Conservation (phyloP, 2,329 filamentous ascomycete genomes). For the Ophiostoma piceae region DNA sequence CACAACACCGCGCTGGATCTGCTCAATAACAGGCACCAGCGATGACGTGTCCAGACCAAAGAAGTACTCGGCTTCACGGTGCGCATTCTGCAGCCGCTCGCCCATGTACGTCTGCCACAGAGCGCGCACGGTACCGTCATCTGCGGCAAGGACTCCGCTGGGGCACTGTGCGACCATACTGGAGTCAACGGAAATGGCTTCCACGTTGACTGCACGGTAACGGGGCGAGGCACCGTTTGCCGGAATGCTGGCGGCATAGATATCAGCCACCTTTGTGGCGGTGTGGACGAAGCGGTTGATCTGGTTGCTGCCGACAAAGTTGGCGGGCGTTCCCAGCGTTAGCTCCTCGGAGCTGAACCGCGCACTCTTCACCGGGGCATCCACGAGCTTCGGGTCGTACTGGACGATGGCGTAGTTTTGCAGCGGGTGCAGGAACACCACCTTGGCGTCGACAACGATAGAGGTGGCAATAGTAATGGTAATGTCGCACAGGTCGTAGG, state of each 20-base stretch:
- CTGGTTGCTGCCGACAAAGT: slow-evolving; percentile 97
- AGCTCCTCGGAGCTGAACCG: slow-evolving; percentile 75
- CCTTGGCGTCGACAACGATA: slow-evolving; percentile 87
- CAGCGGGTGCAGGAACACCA: slow-evolving; percentile 90
- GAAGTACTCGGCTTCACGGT: slow-evolving; percentile 94
- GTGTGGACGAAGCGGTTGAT: slow-evolving; percentile 90
- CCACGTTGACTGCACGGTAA: slow-evolving; percentile 91
- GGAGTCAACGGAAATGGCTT: slow-evolving; percentile 95
- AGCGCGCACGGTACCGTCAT: slow-evolving; percentile 89
- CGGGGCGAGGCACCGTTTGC: slow-evolving; percentile 86
- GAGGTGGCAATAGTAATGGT: slow-evolving; percentile 94
- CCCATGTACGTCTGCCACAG: slow-evolving; percentile 96
- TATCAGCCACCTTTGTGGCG: slow-evolving; percentile 91
- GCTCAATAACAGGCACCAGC: slow-evolving; percentile 77
- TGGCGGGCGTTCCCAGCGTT: slow-evolving; percentile 87
- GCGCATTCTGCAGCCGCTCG: slow-evolving; percentile 67
- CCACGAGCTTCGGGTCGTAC: slow-evolving; percentile 89
- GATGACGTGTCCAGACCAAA: slow-evolving; percentile 86
- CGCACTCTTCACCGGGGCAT: slow-evolving; percentile 87
- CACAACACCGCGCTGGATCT: slow-evolving; percentile 72
- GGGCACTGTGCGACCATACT: slow-evolving; percentile 86
- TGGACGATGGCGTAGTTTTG: slow-evolving; percentile 96
- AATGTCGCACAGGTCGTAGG: slow-evolving; percentile 95
- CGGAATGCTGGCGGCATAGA: slow-evolving; percentile 93
- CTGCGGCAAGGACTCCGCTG: slow-evolving; percentile 82